These are phyloP conservation scores for Malus orientalis DNA, from an alignment of 306 rosid species.

Conservation along the genomic window DNA sequence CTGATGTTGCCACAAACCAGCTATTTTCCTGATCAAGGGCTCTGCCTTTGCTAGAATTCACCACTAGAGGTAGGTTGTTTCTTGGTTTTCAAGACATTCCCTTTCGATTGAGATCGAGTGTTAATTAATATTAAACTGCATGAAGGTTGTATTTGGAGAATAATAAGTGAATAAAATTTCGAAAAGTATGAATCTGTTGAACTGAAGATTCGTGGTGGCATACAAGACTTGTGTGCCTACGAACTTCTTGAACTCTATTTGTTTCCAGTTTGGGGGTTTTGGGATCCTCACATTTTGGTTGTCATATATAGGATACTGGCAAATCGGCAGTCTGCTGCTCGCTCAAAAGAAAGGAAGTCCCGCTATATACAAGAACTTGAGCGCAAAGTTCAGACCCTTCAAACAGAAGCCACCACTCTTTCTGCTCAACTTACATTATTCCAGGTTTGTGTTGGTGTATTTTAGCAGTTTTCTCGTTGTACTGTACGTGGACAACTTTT, in stretches of 20 bases:
- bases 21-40: background rate
- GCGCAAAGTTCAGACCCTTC: slow-evolving; percentile 98
- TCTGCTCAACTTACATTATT: slow-evolving; percentile 91
- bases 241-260: background rate
- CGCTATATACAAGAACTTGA: slow-evolving; percentile 95
- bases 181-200: background rate
- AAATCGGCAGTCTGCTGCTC: slow-evolving; percentile 98
- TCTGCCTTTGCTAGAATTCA: background rate
- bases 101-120: background rate
- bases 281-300: slow-evolving; percentile 16
- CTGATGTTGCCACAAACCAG: background rate
- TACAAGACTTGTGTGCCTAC: background rate
- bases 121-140: background rate
- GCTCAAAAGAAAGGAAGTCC: slow-evolving; percentile 96
- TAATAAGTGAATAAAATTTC: background rate
- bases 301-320: slow-evolving; percentile 67
- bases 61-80: background rate
- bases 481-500: background rate
- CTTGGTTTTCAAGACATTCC: background rate
- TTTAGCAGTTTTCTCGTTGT: background rate
- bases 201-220: background rate
- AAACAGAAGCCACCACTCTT: slow-evolving; percentile 98
- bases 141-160: background rate
- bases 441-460: slow-evolving; percentile 55
- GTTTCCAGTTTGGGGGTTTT: background rate